Conservation (phyloP, 805 yeast genomes). For the Torulaspora quercuum region DNA sequence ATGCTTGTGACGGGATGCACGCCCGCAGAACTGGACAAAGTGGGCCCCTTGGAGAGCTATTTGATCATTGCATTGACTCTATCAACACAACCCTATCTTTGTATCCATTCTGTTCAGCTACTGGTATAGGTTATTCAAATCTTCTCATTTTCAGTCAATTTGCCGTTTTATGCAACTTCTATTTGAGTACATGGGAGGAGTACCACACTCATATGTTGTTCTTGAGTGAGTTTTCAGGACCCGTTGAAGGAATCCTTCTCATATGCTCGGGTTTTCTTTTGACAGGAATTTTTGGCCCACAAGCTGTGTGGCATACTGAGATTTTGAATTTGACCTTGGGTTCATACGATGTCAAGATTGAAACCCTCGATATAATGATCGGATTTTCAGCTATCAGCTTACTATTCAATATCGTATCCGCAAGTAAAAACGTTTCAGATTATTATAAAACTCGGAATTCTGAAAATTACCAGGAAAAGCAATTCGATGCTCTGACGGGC, state of each 20-base stretch:
- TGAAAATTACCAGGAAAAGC: constrained; percentile 26
- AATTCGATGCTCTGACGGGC: constrained; percentile 46
- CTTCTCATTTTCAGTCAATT: constrained; percentile 60
- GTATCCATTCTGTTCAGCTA: constrained; percentile 69
- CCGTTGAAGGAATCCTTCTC: constrained; percentile 87
- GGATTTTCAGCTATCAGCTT: constrained; percentile 58
- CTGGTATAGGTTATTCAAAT: constrained; percentile 71
- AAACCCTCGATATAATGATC: constrained; percentile 44
- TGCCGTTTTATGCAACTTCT: constrained; percentile 76
- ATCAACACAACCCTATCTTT: constrained; percentile 77
- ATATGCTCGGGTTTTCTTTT: constrained; percentile 50
- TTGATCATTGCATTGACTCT: constrained; percentile 82
- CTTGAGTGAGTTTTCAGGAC: constrained; percentile 80
- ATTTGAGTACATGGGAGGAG: constrained; percentile 93
- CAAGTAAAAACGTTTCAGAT: constrained; percentile 55
- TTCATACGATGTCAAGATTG: constrained; percentile 33
- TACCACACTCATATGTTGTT: constrained; percentile 82
- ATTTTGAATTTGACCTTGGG: constrained; percentile 33
- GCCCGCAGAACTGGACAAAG: constrained; percentile 94
- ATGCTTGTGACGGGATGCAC: constrained; percentile 93
- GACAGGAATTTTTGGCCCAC: constrained; percentile 70
- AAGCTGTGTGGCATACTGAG: constrained; percentile 52
- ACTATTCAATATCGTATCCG: constrained; percentile 64
- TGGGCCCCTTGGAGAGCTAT: constrained; percentile 91
- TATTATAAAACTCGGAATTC: constrained; percentile 42